Evolutionary conservation across 805 yeast species (phyloP), one percentile per base, ranked within the genome.

Genomic region (Pichia scutulata): DNA sequence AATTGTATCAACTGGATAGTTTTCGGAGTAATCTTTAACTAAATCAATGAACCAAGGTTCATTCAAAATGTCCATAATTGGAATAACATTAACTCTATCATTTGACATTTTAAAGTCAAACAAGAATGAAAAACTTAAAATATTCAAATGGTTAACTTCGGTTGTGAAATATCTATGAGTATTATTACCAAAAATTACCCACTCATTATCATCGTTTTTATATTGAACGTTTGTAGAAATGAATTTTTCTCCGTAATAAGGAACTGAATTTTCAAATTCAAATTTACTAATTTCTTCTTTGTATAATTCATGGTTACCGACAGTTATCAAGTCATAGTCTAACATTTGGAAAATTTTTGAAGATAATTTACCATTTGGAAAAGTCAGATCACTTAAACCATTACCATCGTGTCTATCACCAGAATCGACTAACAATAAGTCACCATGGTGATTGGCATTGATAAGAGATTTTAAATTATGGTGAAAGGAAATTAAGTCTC

Each of bases 331-430:
- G 64, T 92, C 97, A 58, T 84, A 86, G 48, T 84, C 81, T 52
- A 78, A 74, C 51, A 72, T 68, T 56, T 76, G 76, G 63, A 90
- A 86, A 0, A 90, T 74, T 2, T 74, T 72, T 25, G 82, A 76
- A 0, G 93, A 78, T 16, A 71, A 64, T 6, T 67, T 59, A 0
- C 97, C 98, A 61, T 84, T 85, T 2, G 92, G 87, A 3, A 33
- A 49, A 0, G 96, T 84, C 14, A 85, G 81, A 67, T 92, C 97
- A 39, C 88, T 76, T 13, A 89, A 68, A 0, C 98, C 98, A 62
- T 89, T 90, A 1, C 98, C 98, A 65, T 92, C 98, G 59, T 88
- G 96, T 54, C 88, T 81, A 66, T 92, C 98, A 5, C 98, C 98
- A 1, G 95, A 81, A 61, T 92, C 98, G 2, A 92, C 74, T 5